Evolutionary conservation across 108 stramenopile species (phyloP).

Genomic region (Pseudonitzschia multiseries): DNA sequence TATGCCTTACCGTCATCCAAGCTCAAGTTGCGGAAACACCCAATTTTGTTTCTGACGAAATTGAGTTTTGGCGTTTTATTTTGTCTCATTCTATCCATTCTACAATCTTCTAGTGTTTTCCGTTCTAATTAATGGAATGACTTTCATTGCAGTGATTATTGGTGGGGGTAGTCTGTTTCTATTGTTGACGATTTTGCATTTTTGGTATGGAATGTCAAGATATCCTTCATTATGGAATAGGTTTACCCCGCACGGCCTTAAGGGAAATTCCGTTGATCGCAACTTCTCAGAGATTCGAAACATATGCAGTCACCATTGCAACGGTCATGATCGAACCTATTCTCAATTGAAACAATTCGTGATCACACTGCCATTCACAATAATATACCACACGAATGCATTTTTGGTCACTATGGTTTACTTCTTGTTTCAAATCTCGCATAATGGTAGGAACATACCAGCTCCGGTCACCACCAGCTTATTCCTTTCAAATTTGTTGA

Average conservation of each 20-base stretch:
- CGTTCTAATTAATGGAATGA: conserved; percentile 1
- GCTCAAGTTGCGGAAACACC: background rate
- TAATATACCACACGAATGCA: conserved; percentile 9
- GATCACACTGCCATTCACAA: conserved; percentile 16
- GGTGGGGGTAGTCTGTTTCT: conserved; percentile 13
- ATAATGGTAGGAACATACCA: background rate
- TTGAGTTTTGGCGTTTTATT: background rate
- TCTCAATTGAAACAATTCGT: conserved; percentile 2
- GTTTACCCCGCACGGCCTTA: background rate
- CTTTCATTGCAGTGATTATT: conserved; percentile 2
- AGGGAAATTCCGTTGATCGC: conserved; percentile 13
- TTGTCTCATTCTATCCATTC: background rate
- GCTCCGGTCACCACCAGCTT: conserved; percentile 8
- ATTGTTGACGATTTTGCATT: conserved; percentile 20
- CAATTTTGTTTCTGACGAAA: background rate
- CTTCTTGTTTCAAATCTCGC: background rate
- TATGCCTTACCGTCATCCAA: background rate
- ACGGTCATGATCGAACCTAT: conserved; percentile 11
- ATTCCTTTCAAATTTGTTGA: conserved; percentile 8
- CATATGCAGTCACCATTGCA: conserved; percentile 14
- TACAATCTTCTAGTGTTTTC: conserved; percentile 8
- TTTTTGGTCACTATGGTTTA: background rate
- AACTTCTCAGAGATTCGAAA: conserved; percentile 18
- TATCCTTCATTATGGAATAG: conserved; percentile 17
- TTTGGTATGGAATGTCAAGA: conserved; percentile 26